phyloP scores from a whole-genome alignment of 345 rosid species.

The Litchi chinensis region DNA sequence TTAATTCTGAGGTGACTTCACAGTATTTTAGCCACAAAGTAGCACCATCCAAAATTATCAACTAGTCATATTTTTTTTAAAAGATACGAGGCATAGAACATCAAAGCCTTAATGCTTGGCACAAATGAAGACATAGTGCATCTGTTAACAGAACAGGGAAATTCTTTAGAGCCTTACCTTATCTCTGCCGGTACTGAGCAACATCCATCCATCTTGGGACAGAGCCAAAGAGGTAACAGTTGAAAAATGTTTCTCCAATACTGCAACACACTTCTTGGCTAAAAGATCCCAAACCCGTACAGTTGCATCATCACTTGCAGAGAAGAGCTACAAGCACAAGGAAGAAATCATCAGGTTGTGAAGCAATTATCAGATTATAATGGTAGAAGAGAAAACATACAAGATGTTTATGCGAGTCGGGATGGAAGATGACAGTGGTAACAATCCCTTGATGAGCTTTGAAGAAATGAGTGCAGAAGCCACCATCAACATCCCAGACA shows the following conservation, averaged over 20 bases:
- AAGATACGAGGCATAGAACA: neutral
- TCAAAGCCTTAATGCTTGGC: neutral
- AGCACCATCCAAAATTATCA: neutral
- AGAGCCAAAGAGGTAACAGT: conserved; percentile 77
- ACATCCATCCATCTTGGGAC: conserved; percentile 80
- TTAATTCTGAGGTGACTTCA: neutral
- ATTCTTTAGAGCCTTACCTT: conserved; percentile 49
- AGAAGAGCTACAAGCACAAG: conserved; percentile 61
- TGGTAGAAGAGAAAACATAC: conserved; percentile 44
- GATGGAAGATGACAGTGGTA: conserved; percentile 76
- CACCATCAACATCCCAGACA: conserved; percentile 99
- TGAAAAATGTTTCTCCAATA: conserved; percentile 79
- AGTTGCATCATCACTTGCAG: conserved; percentile 89
- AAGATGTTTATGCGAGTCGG: conserved; percentile 55
- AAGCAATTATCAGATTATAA: neutral
- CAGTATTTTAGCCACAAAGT: neutral
- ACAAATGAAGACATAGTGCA: neutral
- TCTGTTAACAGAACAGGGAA: neutral
- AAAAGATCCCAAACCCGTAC: conserved; percentile 87
- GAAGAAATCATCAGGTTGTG: neutral
- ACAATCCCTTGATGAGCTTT: conserved; percentile 97
- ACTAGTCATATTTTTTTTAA: neutral
- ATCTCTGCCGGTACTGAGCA: conserved; percentile 90
- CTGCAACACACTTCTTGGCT: conserved; percentile 70
- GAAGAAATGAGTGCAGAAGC: conserved; percentile 92